Evolutionary conservation across 1,284 basidiomycete genomes (phyloP).

Genomic region (Ceratobasidium sp.): DNA sequence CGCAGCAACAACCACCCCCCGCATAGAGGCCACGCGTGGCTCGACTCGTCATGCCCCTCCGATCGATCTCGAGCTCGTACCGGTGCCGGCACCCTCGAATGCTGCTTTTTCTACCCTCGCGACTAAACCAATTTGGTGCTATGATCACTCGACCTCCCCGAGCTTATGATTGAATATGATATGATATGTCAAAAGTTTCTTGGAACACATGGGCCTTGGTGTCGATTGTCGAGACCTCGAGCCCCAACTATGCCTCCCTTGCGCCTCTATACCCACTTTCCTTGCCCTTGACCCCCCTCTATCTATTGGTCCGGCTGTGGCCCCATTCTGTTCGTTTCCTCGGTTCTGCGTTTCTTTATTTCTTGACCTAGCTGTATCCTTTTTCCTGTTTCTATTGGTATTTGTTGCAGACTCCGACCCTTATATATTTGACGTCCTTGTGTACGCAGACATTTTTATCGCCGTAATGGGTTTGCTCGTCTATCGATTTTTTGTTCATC

Average conservation of each 20-base stretch:
- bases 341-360: conserved; percentile 40
- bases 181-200: conserved; percentile 40
- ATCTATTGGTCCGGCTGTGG: too few species aligned
- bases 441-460: conserved; percentile 39
- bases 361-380: conserved; percentile 46
- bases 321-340: too few species aligned
- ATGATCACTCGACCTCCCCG: conserved; percentile 17
- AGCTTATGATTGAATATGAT: conserved; percentile 42
- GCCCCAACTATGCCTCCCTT: conserved; percentile 28
- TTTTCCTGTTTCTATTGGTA: conserved; percentile 45
- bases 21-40: conserved; percentile 41
- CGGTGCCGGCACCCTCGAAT: conserved; percentile 27
- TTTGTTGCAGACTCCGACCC: conserved; percentile 30
- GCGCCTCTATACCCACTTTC: conserved; percentile 29
- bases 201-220: conserved; percentile 30
- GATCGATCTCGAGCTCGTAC: conserved; percentile 31
- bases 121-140: conserved; percentile 25
- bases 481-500: conserved; percentile 16
- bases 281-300: conserved; percentile 14
- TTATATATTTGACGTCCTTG: conserved; percentile 34
- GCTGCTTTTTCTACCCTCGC: conserved; percentile 34
- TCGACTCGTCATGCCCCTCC: conserved; percentile 20
- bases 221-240: conserved; percentile 23
- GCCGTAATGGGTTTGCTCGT: not conserved
- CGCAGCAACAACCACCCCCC: conserved; percentile 30